Evolutionary conservation across 176 grass and related monocot genomes (phyloP), one percentile per base, ranked within the genome.

Genomic region (Aegilops umbellulata): DNA sequence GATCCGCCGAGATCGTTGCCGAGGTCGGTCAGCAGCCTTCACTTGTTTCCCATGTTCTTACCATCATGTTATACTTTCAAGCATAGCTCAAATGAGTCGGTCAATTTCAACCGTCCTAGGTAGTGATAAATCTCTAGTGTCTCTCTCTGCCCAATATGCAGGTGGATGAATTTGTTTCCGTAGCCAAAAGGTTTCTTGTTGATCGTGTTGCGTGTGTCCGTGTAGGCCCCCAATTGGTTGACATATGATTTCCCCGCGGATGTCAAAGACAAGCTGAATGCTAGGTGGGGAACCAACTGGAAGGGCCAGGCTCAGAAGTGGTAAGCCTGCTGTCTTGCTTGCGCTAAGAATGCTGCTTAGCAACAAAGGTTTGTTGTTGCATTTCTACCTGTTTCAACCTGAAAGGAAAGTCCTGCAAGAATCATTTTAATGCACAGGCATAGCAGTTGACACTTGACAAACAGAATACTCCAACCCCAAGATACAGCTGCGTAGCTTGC

Each of bases 261-360:
- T 76, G 84, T 85, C 12, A 92, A 80, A 87, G 80, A 81, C 14
- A 99, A 90, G 81, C 24, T 96, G 66, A 99, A 96, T 63, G 83
- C 91, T 41, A 90, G 76, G 80, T 94, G 92, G 97, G 97, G 92
- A 75, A 74, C 88, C 1, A 65, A 92, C 79, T 96, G 94, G 92
- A 92, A 92, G 89, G 97, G 97, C 25, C 94, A 96, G 77, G 97
- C 94, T 80, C 97, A 98, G 55, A 96, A 94, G 58, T 96, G 97
- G 97, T 98, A 85, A 80, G 42, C 55, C 31, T 4, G 24, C 51
- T 78, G 17, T 67, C 1, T 66, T 83, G 31, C 32, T 65, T 35
- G 6, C 11, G 51, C 80, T 63, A 13, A 83, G 26, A 79, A 36
- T 74, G 69, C 32, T 81, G 8, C 35, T 26, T 2, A 8, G 4